A percentile compares a stretch with the other conserved stretches of the same genome.
phyloP scores from a whole-genome alignment of 1,284 basidiomycete genomes.

The Leccinum fallax region DNA sequence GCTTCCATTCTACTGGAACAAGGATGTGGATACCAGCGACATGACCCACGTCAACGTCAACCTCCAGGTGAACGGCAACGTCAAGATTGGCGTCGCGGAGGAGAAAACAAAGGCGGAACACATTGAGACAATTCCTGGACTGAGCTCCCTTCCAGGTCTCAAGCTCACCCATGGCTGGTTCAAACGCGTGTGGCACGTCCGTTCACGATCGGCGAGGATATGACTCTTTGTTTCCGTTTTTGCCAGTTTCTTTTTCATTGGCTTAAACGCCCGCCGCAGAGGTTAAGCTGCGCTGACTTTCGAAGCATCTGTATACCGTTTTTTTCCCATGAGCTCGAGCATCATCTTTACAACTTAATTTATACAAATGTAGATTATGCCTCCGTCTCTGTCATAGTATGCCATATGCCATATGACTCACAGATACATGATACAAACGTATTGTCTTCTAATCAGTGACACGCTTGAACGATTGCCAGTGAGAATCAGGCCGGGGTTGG shows the following conservation, averaged over 20 bases:
- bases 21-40: constrained; percentile 36
- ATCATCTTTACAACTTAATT: constrained; percentile 5
- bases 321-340: background rate
- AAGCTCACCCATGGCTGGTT: constrained; percentile 33
- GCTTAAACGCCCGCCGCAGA: background rate
- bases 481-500: background rate
- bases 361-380: constrained; percentile 7
- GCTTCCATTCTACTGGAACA: constrained; percentile 45
- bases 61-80: background rate
- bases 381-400: background rate
- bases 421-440: constrained; percentile 3
- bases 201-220: constrained; percentile 25
- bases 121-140: constrained; percentile 27
- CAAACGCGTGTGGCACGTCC: constrained; percentile 36
- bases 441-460: constrained; percentile 1
- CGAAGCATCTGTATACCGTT: background rate
- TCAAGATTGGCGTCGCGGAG: background rate
- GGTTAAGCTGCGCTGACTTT: constrained; percentile 13
- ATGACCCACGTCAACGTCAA: constrained; percentile 26
- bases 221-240: constrained; percentile 11
- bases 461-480: background rate
- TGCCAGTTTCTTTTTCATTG: background rate
- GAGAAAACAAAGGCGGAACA: constrained; percentile 22
- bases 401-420: background rate
- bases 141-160: constrained; percentile 27